Conservation (phyloP, 2,329 filamentous ascomycete species). For the Sporothrix pallida region DNA sequence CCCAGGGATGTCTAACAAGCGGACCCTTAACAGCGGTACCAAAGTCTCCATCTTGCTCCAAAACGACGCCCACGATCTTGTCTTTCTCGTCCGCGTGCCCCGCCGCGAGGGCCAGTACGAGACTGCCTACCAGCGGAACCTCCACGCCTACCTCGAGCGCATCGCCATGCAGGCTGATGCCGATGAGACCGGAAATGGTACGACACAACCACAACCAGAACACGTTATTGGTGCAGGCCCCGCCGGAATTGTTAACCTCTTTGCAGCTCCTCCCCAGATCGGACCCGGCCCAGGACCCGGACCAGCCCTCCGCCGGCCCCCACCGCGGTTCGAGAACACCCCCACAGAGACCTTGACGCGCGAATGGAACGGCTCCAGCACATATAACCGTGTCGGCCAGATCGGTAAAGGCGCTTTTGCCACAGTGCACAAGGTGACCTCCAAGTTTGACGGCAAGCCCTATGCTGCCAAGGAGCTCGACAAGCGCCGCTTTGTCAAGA, state of each 20-base stretch:
- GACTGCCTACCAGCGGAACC: constrained; percentile 69
- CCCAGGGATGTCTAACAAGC: constrained; percentile 45
- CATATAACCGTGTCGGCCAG: constrained; percentile 80
- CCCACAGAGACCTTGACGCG: constrained; percentile 50
- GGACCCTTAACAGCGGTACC: constrained; percentile 74
- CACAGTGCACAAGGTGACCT: constrained; percentile 87
- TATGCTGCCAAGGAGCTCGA: constrained; percentile 95
- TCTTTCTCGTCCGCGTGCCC: constrained; percentile 86
- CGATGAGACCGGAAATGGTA: constrained; percentile 33
- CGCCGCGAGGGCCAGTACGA: constrained; percentile 70
- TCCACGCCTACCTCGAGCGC: constrained; percentile 67
- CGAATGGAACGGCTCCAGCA: constrained; percentile 82
- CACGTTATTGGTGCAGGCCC: constrained; percentile 56
- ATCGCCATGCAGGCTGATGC: constrained; percentile 44
- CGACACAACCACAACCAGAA: constrained; percentile 18
- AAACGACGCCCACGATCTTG: constrained; percentile 63
- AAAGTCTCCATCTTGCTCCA: constrained; percentile 72
- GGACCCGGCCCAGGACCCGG: constrained; percentile 17
- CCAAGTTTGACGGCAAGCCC: constrained; percentile 79
- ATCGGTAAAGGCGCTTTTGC: constrained; percentile 96
- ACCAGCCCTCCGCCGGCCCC: constrained; percentile 25
- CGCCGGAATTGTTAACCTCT: constrained; percentile 52
- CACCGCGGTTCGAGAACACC: constrained; percentile 40
- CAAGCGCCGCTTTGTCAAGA: constrained; percentile 91
- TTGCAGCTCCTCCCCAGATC: constrained; percentile 36